Evolutionary conservation across 352 stramenopile species (phyloP).

Genomic region (Pythium biforme): DNA sequence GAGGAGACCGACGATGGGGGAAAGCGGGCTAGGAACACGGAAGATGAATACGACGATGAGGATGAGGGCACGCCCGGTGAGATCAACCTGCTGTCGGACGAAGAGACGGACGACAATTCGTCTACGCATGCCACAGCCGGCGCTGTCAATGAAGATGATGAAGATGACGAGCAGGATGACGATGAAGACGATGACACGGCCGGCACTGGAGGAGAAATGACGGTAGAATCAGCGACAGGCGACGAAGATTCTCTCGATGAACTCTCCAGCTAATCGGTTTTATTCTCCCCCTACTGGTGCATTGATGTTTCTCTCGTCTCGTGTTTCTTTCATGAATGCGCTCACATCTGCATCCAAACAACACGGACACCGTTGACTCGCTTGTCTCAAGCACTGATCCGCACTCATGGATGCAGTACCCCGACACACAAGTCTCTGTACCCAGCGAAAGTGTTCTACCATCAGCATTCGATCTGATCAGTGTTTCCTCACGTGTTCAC

Average conservation of each 20-base stretch:
- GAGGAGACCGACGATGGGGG: conserved; percentile 25
- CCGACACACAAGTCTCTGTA: too few species aligned
- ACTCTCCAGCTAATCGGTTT: conserved; percentile 17
- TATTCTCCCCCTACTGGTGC: too few species aligned
- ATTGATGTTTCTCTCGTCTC: background rate
- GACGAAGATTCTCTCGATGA: conserved; percentile 28
- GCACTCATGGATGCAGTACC: too few species aligned
- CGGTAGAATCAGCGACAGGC: conserved; percentile 27
- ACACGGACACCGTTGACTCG: too few species aligned
- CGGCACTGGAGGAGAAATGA: conserved; percentile 29
- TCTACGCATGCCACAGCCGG: background rate
- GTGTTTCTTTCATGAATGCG: background rate
- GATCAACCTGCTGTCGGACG: conserved; percentile 24
- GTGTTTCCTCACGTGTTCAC: background rate
- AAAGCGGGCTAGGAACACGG: conserved; percentile 4
- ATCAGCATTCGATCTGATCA: background rate
- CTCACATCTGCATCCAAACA: too few species aligned
- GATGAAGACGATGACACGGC: conserved; percentile 28
- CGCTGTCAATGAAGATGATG: conserved; percentile 20
- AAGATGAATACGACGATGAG: conserved; percentile 29
- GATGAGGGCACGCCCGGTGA: conserved; percentile 30
- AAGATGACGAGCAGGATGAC: conserved; percentile 25
- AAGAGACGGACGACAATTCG: conserved; percentile 29
- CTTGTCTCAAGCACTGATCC: too few species aligned
- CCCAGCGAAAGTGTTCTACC: background rate